These are phyloP conservation scores for Tulasnella sp. DNA, from an alignment of 768 basidiomycete genomes.

Conservation along the genomic window DNA sequence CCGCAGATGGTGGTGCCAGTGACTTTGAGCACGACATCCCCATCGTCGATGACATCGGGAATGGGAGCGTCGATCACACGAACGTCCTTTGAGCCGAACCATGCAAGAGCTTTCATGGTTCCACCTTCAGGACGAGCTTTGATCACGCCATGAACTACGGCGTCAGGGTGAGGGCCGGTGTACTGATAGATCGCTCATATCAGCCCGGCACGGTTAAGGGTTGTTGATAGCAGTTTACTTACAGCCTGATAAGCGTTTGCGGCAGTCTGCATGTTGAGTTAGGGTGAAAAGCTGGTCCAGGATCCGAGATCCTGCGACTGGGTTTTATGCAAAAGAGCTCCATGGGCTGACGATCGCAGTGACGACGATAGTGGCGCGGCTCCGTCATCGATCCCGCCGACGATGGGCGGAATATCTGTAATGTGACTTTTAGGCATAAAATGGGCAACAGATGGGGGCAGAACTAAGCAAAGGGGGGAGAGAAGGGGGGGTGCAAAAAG, in stretches of 20 bases:
- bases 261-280: slow-evolving; percentile 20
- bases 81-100: slow-evolving; percentile 44
- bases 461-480: too few species aligned
- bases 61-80: slow-evolving; percentile 36
- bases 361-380: too few species aligned
- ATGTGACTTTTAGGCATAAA: too few species aligned
- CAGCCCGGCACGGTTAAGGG: background rate
- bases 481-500: too few species aligned
- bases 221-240: background rate
- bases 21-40: slow-evolving; percentile 62
- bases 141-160: slow-evolving; percentile 26
- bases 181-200: slow-evolving; percentile 5
- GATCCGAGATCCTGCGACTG: too few species aligned
- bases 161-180: slow-evolving; percentile 19
- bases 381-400: too few species aligned
- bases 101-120: slow-evolving; percentile 57
- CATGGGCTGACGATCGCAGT: too few species aligned
- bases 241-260: slow-evolving; percentile 20
- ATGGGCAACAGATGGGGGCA: too few species aligned
- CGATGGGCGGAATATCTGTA: too few species aligned
- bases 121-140: slow-evolving; percentile 38
- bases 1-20: slow-evolving; percentile 69
- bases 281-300: too few species aligned
- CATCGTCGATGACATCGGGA: slow-evolving; percentile 53
- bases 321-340: too few species aligned